These are phyloP conservation scores for Fusarium devonianum DNA, from an alignment of 2,329 filamentous ascomycete species.

Conservation along the genomic window DNA sequence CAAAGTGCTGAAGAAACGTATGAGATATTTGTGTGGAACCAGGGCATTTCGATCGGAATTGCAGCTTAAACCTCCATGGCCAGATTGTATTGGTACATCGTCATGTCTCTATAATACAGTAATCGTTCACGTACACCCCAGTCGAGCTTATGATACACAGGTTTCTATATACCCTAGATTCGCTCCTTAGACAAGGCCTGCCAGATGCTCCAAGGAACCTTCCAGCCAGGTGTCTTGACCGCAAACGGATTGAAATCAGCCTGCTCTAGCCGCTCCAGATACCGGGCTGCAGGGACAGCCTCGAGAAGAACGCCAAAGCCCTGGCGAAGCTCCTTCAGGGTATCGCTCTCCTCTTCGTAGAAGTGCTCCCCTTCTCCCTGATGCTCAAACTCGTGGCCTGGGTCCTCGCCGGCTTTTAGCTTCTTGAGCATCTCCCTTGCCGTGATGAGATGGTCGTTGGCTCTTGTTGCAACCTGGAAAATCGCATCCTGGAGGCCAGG, in stretches of 20 bases:
- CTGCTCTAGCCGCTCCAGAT: conserved; percentile 78
- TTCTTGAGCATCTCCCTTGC: conserved; percentile 90
- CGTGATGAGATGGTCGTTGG: conserved; percentile 95
- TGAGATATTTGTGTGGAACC: too few species aligned
- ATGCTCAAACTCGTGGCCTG: conserved; percentile 90
- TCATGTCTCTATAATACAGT: conserved; percentile 26
- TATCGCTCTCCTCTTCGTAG: conserved; percentile 52
- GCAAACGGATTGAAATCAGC: conserved; percentile 85
- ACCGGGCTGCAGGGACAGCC: conserved; percentile 78
- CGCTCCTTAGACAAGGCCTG: conserved; percentile 57
- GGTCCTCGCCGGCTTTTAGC: conserved; percentile 73
- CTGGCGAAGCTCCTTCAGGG: conserved; percentile 56
- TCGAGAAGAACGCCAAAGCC: conserved; percentile 85
- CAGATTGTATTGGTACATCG: conserved; percentile 9
- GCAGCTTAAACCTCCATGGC: too few species aligned
- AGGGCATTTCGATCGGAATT: too few species aligned
- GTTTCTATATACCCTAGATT: conserved; percentile 47
- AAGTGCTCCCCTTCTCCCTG: conserved; percentile 75
- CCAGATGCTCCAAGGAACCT: conserved; percentile 79
- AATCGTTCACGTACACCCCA: conserved; percentile 9
- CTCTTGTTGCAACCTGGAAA: conserved; percentile 89
- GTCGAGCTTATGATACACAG: conserved; percentile 4
- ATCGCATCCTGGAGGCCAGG: conserved; percentile 86
- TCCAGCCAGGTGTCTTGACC: conserved; percentile 73
- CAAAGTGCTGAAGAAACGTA: too few species aligned